These are phyloP conservation scores for Scalesia atractyloides DNA, from an alignment of 129 eudicot species.

Conservation along the genomic window DNA sequence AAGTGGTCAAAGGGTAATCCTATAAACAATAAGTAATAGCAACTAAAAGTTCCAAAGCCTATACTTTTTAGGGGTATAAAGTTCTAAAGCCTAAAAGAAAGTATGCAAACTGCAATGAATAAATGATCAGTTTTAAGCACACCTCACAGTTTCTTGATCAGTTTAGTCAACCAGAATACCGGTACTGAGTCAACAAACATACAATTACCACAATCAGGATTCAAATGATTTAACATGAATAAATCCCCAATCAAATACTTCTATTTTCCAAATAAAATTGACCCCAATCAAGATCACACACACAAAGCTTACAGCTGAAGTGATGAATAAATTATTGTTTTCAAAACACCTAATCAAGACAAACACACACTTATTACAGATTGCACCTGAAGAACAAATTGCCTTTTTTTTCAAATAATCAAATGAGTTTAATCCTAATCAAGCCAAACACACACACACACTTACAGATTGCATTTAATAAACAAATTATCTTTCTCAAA, in stretches of 20 bases:
- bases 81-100: background rate
- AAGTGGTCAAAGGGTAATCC: slow-evolving; percentile 2
- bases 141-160: slow-evolving; percentile 20
- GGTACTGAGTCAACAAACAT: slow-evolving; percentile 13
- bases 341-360: no score
- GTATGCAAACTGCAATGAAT: background rate
- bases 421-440: background rate
- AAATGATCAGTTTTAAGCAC: background rate
- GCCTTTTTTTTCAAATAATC: background rate
- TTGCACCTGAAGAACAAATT: no score
- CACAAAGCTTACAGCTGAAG: no score
- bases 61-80: background rate
- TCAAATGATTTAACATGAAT: slow-evolving; percentile 20
- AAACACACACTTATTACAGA: no score
- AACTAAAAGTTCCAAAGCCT: slow-evolving; percentile 7
- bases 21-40: background rate
- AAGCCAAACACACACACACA: background rate
- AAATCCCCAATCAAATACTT: slow-evolving; percentile 9
- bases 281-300: background rate
- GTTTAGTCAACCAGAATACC: slow-evolving; percentile 6
- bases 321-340: no score
- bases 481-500: background rate
- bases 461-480: background rate
- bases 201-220: slow-evolving; percentile 19
- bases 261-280: background rate